phyloP scores from a whole-genome alignment of 176 grass and related monocot species.

The bread wheat (Triticum aestivum) region IWGSC_CS_RefSeq_v2.1 NC_057804.1:635715263-635715762 shows the following conservation, averaged over 20 bases:
- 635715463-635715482: constrained; percentile 30
- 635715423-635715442: constrained; percentile 32
- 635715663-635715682: constrained; percentile 32
- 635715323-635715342: constrained; percentile 31
- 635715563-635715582: background rate
- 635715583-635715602: background rate
- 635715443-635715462: constrained; percentile 42
- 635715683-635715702: constrained; percentile 37
- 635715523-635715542: constrained; percentile 42
- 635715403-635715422: constrained; percentile 5
- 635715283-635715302: constrained; percentile 55
- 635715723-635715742: background rate
- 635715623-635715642: background rate
- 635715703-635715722: constrained; percentile 13
- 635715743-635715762: constrained; percentile 13
- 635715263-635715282: constrained; percentile 53
- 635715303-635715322: constrained; percentile 48
- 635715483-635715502: constrained; percentile 28
- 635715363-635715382: constrained; percentile 30
- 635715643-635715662: constrained; percentile 36
- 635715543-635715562: background rate
- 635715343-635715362: constrained; percentile 22
- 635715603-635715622: background rate
- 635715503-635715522: constrained; percentile 31
- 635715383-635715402: constrained; percentile 43